A percentile compares a stretch with the other conserved stretches of the same genome.
These are phyloP conservation scores for Cichorium intybus DNA, from an alignment of 140 eudicot species.

Conservation along the genomic window DNA sequence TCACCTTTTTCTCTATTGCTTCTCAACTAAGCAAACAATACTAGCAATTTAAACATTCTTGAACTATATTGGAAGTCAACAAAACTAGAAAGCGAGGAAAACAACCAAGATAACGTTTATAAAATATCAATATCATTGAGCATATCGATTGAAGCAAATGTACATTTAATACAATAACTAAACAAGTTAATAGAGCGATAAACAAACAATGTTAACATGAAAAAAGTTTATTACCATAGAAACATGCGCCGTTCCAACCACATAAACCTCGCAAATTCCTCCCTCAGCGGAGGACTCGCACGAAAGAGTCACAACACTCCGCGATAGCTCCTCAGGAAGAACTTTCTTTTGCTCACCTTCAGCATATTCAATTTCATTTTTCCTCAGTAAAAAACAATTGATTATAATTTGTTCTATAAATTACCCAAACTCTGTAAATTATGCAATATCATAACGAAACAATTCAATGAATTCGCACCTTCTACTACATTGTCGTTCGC, in stretches of 20 bases:
- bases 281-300: conserved; percentile 75
- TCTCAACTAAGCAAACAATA: conserved; percentile 16
- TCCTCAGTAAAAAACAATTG: conserved; percentile 5
- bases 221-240: conserved; percentile 54
- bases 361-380: conserved; percentile 8
- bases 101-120: not conserved
- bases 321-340: conserved; percentile 65
- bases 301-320: conserved; percentile 54
- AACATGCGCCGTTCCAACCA: conserved; percentile 96
- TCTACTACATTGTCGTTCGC: conserved; percentile 14
- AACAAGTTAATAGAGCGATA: not conserved
- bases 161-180: not conserved
- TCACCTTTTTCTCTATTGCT: not conserved
- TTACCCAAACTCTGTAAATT: not conserved
- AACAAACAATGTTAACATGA: not conserved
- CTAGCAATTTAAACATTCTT: not conserved
- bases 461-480: conserved; percentile 18
- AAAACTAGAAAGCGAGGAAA: conserved; percentile 6
- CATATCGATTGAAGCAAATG: not conserved
- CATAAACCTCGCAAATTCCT: conserved; percentile 74
- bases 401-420: not conserved
- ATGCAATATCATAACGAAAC: not conserved
- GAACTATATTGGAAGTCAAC: not conserved
- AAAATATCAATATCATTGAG: not conserved
- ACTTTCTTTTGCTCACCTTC: conserved; percentile 40